Base-by-base conservation (phyloP, 768 basidiomycete genomes). In the Leccinellum albellum region DNA sequence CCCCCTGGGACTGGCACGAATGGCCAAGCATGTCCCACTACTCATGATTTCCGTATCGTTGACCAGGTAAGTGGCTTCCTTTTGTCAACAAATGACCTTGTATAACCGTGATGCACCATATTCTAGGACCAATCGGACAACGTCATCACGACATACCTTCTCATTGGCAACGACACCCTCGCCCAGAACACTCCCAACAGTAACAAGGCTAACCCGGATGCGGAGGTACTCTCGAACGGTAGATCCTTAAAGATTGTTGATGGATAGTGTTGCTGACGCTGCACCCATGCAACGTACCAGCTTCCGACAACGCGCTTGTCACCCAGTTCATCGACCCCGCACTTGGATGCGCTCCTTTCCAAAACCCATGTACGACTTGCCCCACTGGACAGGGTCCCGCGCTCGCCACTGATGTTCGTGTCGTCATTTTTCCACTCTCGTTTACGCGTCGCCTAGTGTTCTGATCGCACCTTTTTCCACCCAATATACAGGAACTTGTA, bases 101-200 rank as follows among this genome's bases (percentile, higher is more conserved):
- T 28, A 20, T 56, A n/a, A n/a, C n/a, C n/a, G n/a, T n/a, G 37
- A 61, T 31, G 20, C 6, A 3, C 20, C 31, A 40, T 28, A 6
- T 24, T 50, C 23, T 31, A 68, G 68, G 67, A 68, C 59, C 67
- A 65, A 64, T 68, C 67, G 15, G 67, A 68, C 31, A 68, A 68
- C 14, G 58, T 70, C 3, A 26, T 70, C 20, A 70, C 67, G 12
- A 68, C 67, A 26, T 68, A 68, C 56, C 68, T 70, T 29, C 50
- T 68, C 7, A 55, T 70, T 21, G 55, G 52, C 1, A 28, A 23
- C 2, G 57, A 70, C 21, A 70, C 68, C 3, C 64, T 68, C 20
- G 61, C 66, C 3, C 67, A 68, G 48, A 68, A 68, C 7, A 70
- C 68, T 24, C 67, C 67, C 2, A 51, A 6, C 9, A 68, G 68